phyloP scores from a whole-genome alignment of 1,284 basidiomycete genomes.

The Cryptococcus wingfieldii region DNA sequence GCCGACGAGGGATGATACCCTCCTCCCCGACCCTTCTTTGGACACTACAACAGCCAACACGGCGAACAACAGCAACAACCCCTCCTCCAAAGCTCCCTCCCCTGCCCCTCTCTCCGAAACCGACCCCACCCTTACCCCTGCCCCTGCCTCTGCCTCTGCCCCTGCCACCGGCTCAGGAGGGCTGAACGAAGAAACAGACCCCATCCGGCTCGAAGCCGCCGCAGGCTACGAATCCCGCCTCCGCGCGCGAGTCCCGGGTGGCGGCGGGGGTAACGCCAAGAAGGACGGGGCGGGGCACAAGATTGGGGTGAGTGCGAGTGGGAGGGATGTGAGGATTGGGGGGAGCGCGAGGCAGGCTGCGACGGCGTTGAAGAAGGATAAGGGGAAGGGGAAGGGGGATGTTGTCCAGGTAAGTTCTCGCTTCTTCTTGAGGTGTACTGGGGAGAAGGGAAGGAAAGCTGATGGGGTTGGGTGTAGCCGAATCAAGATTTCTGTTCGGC shows the following conservation, averaged over 20 bases:
- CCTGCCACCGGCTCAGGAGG: background rate
- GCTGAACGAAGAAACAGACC: conserved; percentile 15
- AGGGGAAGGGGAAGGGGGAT: conserved; percentile 31
- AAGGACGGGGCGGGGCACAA: conserved; percentile 19
- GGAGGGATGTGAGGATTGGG: conserved; percentile 40
- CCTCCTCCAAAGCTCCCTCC: background rate
- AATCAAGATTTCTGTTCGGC: conserved; percentile 95
- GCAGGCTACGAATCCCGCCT: conserved; percentile 20
- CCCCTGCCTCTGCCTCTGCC: background rate
- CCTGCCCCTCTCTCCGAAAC: background rate
- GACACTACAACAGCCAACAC: too few relatives aligned
- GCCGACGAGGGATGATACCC: too few relatives aligned
- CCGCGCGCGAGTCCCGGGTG: conserved; percentile 16
- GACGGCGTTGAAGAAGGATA: conserved; percentile 16
- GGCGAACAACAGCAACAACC: too few relatives aligned
- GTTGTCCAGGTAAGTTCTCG: conserved; percentile 22
- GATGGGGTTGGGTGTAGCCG: conserved; percentile 51
- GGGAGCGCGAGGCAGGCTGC: conserved; percentile 15
- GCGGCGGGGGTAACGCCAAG: conserved; percentile 6
- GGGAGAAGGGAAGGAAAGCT: background rate
- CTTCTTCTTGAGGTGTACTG: background rate
- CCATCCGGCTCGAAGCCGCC: conserved; percentile 25
- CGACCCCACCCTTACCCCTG: background rate
- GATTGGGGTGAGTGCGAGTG: conserved; percentile 37
- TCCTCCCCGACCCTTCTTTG: too few relatives aligned